Evolutionary conservation across 169 alveolate genomes (phyloP).

Genomic region (Nephromyces sp.): DNA sequence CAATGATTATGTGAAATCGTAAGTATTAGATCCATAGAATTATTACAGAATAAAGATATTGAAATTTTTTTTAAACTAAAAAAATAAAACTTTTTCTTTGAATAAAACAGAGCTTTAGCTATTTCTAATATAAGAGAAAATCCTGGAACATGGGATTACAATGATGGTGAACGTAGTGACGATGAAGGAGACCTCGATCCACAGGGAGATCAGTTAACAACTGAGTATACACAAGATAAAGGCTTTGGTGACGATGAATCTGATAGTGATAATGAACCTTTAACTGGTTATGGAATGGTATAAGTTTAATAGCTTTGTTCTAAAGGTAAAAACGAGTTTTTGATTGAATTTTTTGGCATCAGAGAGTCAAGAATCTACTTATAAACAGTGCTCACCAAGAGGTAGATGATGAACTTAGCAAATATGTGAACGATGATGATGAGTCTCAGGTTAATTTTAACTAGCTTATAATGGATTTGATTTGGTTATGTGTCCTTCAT

Average conservation of each 20-base stretch:
- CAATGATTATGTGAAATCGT: too few species aligned
- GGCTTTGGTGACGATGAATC: constrained; percentile 4
- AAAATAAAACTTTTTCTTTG: too few species aligned
- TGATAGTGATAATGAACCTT: not conserved
- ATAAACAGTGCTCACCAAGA: constrained; percentile 24
- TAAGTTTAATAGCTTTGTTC: not conserved
- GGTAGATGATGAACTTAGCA: constrained; percentile 29
- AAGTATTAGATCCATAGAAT: too few species aligned
- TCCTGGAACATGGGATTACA: constrained; percentile 25
- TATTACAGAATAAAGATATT: too few species aligned
- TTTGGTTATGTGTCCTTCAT: too few species aligned
- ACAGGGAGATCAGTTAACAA: constrained; percentile 1
- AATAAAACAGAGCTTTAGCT: constrained; percentile 25
- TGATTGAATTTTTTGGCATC: not conserved
- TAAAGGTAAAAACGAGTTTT: not conserved
- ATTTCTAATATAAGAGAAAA: constrained; percentile 16
- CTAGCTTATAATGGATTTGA: too few species aligned
- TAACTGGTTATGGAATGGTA: constrained; percentile 6
- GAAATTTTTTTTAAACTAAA: too few species aligned
- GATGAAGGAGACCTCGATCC: constrained; percentile 29
- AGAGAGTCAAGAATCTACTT: constrained; percentile 26
- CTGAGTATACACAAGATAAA: constrained; percentile 7
- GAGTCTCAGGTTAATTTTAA: constrained; percentile 1
- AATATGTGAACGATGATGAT: constrained; percentile 25
- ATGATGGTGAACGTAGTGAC: constrained; percentile 28